Evolutionary conservation across 2,329 filamentous ascomycete species (phyloP), one percentile per base, ranked within the genome.

Genomic region (Cytospora leucostoma): DNA sequence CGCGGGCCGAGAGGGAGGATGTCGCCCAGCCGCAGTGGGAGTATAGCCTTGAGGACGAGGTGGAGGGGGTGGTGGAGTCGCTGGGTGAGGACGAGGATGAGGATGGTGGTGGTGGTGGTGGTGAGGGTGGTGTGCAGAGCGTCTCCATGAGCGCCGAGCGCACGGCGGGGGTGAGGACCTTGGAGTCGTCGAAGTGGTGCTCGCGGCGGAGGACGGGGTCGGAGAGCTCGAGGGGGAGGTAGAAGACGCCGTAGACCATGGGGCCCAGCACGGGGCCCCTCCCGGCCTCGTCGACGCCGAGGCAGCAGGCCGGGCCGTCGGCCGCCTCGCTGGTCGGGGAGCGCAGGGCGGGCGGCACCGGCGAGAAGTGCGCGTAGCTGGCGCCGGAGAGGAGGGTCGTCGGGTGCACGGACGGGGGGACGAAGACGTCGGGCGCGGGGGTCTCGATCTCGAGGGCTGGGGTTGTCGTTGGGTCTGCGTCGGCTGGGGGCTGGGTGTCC

Each of bases 121-220:
- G 2, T 21, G 35, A 10, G 13, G 51, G 6, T 15, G 62, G 53
- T 0, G 86, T 89, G 80, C 92, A 96, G 53, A 97, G 84, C 3
- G 82, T 82, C 49, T 78, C 74, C 83, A 89, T 84, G 13, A 98
- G 84, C 10, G 82, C 76, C 15, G 90, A 88, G 67, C 94, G 92
- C 44, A 94, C 86, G n/a, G 82, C 79, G 0, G 93, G 86, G 0
- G 90, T 96, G 47, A 98, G 86, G 6, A 93, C 91, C 79, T 98
- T 98, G 74, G 91, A 96, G 81, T 98, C 94, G 80, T 97, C 90
- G 78, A 97, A 97, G 79, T 89, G 90, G 79, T 97, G 89, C 4
- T 87, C 86, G 40, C 85, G 77, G 58, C 91, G 89, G 27, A 98
- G 87, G 34, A 97, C 86, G 1, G 89, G 83, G 72, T 89, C 87